phyloP scores from a whole-genome alignment of 768 basidiomycete species.

The Tylopilus sp. region DNA sequence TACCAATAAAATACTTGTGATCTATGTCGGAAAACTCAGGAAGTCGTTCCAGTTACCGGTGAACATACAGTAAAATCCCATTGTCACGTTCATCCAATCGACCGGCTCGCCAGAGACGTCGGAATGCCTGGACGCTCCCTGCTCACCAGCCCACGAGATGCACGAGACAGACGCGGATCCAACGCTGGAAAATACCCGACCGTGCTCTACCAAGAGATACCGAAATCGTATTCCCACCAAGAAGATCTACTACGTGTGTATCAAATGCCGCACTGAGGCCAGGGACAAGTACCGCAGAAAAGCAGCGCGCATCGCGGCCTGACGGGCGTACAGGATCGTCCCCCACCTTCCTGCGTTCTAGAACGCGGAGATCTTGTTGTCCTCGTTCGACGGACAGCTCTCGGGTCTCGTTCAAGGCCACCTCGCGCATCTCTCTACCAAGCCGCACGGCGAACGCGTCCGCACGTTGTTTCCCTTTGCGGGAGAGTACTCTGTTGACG shows the following conservation, averaged over 20 bases:
- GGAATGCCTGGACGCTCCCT: background rate
- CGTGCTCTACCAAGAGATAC: conserved; percentile 37
- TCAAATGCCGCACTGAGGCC: conserved; percentile 30
- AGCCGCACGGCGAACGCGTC: conserved; percentile 2
- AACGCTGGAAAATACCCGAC: too few relatives aligned
- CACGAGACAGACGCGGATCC: too few relatives aligned
- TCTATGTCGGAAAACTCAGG: conserved; percentile 37
- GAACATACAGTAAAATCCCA: background rate
- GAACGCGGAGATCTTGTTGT: conserved; percentile 11
- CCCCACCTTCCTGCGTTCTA: conserved; percentile 21
- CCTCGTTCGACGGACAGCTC: conserved; percentile 17
- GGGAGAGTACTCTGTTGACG: conserved; percentile 24
- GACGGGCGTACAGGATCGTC: background rate
- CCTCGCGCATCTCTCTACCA: conserved; percentile 20
- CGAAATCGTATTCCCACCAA: conserved; percentile 34
- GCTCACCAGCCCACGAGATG: conserved; percentile 6
- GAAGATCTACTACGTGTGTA: conserved; percentile 39
- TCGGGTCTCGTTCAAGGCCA: conserved; percentile 23
- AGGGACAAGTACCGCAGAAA: conserved; percentile 6
- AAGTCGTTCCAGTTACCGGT: conserved; percentile 23
- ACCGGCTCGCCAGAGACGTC: conserved; percentile 6
- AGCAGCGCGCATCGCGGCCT: background rate
- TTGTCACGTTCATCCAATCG: conserved; percentile 13
- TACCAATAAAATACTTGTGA: conserved; percentile 44
- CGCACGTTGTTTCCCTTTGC: conserved; percentile 20